Conservation (phyloP, 139 green algal species). For the Volvox africanus region DNA sequence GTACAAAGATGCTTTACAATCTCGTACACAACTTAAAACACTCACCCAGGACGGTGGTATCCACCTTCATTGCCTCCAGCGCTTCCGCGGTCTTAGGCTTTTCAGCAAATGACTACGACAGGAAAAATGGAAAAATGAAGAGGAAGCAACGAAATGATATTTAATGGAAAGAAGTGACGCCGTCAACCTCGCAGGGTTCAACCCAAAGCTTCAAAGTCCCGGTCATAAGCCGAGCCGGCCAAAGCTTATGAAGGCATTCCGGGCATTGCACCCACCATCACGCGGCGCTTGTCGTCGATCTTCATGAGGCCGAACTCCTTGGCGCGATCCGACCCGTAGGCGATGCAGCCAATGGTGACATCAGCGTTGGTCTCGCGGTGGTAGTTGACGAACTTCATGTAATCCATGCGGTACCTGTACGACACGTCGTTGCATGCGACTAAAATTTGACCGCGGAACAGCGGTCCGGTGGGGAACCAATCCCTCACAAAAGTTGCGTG, state of each 20-base stretch:
- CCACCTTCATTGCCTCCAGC: constrained; percentile 94
- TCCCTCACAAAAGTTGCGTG: too few relatives aligned
- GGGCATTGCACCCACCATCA: constrained; percentile 76
- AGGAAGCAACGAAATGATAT: too few relatives aligned
- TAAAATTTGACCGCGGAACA: too few relatives aligned
- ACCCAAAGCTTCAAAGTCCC: too few relatives aligned
- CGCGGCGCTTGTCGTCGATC: constrained; percentile 82
- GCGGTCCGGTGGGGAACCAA: too few relatives aligned
- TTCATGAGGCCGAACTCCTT: constrained; percentile 97
- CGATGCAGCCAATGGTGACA: constrained; percentile 95
- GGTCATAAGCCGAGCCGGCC: too few relatives aligned
- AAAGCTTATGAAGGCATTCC: too few relatives aligned
- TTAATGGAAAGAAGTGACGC: too few relatives aligned
- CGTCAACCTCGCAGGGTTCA: too few relatives aligned
- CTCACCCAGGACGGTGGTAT: constrained; percentile 86
- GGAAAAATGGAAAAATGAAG: too few relatives aligned
- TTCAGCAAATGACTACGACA: constrained; percentile 84
- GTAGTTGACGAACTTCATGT: constrained; percentile 98
- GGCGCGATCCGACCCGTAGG: constrained; percentile 86
- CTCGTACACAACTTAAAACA: background rate
- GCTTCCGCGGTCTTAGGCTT: constrained; percentile 96
- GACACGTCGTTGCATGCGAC: too few relatives aligned
- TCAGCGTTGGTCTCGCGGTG: constrained; percentile 93
- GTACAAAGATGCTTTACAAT: too few relatives aligned
- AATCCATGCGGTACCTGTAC: constrained; percentile 98